These are phyloP conservation scores for Tylopilus sp. DNA, from an alignment of 1,284 basidiomycete genomes.

Conservation along the genomic window DNA sequence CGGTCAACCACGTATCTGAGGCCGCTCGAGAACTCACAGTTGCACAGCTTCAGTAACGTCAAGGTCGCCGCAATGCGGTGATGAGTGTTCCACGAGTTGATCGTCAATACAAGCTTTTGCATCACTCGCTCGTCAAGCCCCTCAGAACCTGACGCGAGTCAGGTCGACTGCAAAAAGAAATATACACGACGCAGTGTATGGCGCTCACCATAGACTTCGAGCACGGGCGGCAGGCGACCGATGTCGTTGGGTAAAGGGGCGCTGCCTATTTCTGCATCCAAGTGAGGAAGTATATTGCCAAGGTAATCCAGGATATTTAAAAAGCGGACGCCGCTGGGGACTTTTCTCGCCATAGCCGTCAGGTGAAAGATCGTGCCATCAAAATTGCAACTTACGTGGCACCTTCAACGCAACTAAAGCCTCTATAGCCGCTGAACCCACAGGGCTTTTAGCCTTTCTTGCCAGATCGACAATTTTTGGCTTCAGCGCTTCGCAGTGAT, in stretches of 20 bases:
- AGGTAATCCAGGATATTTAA: constrained; percentile 8
- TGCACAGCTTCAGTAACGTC: constrained; percentile 10
- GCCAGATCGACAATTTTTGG: not conserved
- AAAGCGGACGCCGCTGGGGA: not conserved
- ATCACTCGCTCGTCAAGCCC: not conserved
- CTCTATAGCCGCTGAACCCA: constrained; percentile 8
- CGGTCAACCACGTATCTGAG: not conserved
- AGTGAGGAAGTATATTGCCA: constrained; percentile 6
- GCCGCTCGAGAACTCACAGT: not conserved
- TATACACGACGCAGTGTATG: not conserved
- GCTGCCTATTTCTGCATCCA: constrained; percentile 6
- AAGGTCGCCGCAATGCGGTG: constrained; percentile 7
- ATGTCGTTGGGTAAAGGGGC: not conserved
- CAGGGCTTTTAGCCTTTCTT: not conserved
- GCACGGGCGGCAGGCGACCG: not conserved
- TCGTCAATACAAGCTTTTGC: not conserved
- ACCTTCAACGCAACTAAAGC: constrained; percentile 1
- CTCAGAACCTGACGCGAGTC: not conserved
- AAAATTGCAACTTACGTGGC: not conserved
- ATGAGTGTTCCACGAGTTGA: not conserved
- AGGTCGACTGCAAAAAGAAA: not conserved
- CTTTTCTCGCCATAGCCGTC: not conserved
- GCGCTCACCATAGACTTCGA: not conserved
- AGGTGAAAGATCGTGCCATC: not conserved
- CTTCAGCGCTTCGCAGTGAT: not conserved